These are phyloP conservation scores for Wickerhamiella alocasiicola DNA, from an alignment of 805 yeast genomes.

Conservation along the genomic window DNA sequence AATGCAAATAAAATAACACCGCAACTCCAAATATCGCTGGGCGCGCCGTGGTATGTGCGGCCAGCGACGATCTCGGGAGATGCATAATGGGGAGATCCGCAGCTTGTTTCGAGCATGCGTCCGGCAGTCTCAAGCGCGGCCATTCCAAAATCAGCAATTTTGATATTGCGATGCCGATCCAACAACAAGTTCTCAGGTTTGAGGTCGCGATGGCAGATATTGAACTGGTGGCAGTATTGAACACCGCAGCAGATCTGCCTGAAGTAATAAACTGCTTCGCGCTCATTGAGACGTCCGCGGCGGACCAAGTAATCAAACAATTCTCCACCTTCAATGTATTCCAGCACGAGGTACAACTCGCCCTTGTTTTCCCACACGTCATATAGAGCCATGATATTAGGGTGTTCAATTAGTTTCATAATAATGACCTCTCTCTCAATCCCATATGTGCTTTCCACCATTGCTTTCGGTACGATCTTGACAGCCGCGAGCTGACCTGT, in stretches of 20 bases:
- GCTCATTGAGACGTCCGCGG: constrained; percentile 76
- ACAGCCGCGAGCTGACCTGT: constrained; percentile 92
- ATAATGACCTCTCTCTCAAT: constrained; percentile 95
- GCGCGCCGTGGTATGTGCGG: constrained; percentile 88
- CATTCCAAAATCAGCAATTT: constrained; percentile 98
- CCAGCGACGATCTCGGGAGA: constrained; percentile 98
- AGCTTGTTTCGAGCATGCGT: constrained; percentile 77
- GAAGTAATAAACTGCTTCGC: constrained; percentile 82
- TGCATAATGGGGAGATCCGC: constrained; percentile 98
- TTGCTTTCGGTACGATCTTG: constrained; percentile 83
- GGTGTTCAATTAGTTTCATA: constrained; percentile 89
- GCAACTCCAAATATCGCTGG: constrained; percentile 96
- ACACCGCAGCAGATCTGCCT: constrained; percentile 76
- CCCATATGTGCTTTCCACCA: constrained; percentile 70
- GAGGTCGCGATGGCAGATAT: constrained; percentile 78
- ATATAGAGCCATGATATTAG: constrained; percentile 82
- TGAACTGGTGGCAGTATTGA: constrained; percentile 71
- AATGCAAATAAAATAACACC: constrained; percentile 91
- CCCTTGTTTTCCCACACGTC: constrained; percentile 98
- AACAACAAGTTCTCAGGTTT: constrained; percentile 70
- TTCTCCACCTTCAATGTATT: constrained; percentile 96
- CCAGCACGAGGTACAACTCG: constrained; percentile 79
- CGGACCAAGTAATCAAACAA: constrained; percentile 83
- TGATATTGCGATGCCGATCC: constrained; percentile 77
- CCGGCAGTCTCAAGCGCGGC: constrained; percentile 86